Conservation (phyloP, 1,139 yeast genomes). For the Suhomyces anneliseae region DNA sequence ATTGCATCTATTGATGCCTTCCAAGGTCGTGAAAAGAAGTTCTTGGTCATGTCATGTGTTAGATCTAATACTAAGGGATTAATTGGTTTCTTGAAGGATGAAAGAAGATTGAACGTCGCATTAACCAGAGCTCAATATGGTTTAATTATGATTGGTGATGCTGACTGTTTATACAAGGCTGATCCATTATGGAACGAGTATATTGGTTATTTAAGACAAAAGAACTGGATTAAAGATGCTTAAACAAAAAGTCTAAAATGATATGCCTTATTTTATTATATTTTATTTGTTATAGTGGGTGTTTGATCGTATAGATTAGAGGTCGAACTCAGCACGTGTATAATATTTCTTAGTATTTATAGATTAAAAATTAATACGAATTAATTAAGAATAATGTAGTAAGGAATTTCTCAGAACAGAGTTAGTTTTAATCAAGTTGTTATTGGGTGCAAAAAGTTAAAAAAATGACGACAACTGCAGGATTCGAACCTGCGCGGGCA, state of each 20-base stretch:
- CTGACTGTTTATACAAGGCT: constrained; percentile 46
- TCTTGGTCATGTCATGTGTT: constrained; percentile 61
- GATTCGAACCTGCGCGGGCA: constrained; percentile 59
- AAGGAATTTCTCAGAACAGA: not conserved
- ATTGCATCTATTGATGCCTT: constrained; percentile 69
- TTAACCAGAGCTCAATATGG: constrained; percentile 64
- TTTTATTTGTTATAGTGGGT: not conserved
- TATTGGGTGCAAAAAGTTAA: not conserved
- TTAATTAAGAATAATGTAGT: too few species aligned
- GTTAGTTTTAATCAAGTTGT: not conserved
- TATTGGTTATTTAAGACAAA: constrained; percentile 25
- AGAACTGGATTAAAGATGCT: constrained; percentile 12
- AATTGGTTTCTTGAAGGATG: constrained; percentile 60
- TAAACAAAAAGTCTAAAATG: not conserved
- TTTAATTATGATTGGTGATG: constrained; percentile 57
- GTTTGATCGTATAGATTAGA: too few species aligned
- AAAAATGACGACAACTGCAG: constrained; percentile 41
- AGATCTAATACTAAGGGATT: constrained; percentile 51
- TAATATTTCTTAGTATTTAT: too few species aligned
- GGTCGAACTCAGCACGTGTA: too few species aligned
- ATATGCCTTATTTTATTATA: not conserved
- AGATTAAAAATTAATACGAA: too few species aligned
- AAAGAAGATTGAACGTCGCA: constrained; percentile 61
- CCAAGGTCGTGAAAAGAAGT: constrained; percentile 65
- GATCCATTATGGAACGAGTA: constrained; percentile 56